Percentiles rank a stretch among this genome's conserved stretches.
These are phyloP conservation scores for Perkinsus olseni DNA, from an alignment of 169 alveolate species.

Conservation along the genomic window DNA sequence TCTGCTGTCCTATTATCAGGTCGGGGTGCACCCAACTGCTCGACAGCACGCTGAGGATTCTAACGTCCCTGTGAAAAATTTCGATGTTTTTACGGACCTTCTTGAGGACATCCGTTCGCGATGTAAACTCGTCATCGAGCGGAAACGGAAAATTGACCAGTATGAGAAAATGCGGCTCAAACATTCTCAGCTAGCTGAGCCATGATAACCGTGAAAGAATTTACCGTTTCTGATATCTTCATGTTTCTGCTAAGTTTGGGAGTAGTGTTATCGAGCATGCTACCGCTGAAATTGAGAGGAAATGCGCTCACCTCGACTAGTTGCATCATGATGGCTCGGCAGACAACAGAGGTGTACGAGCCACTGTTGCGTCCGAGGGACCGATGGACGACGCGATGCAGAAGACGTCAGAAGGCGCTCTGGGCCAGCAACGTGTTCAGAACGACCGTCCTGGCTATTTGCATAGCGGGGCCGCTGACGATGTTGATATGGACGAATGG, in stretches of 20 bases:
- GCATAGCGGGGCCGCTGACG: neutral
- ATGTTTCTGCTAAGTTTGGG: neutral
- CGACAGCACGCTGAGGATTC: neutral
- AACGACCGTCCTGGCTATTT: neutral
- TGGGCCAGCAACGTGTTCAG: neutral
- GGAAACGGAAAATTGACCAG: neutral
- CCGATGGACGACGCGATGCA: neutral
- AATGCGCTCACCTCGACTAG: too few species aligned
- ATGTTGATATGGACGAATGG: neutral
- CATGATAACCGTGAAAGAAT: neutral
- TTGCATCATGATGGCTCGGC: neutral
- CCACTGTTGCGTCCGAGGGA: neutral
- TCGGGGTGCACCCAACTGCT: neutral
- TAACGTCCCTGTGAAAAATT: conserved; percentile 14
- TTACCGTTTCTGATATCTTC: neutral
- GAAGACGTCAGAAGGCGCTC: neutral
- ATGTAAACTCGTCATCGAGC: conserved; percentile 4
- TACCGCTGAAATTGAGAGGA: too few species aligned
- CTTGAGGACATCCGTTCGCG: conserved; percentile 50
- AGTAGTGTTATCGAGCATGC: neutral
- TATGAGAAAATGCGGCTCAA: neutral
- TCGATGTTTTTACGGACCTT: conserved; percentile 65
- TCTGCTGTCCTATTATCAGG: conserved; percentile 10
- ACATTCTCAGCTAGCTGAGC: neutral
- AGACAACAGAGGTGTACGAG: neutral